Evolutionary conservation across 2,329 filamentous ascomycete genomes (phyloP).

Genomic region (Colletotrichum costaricense): DNA sequence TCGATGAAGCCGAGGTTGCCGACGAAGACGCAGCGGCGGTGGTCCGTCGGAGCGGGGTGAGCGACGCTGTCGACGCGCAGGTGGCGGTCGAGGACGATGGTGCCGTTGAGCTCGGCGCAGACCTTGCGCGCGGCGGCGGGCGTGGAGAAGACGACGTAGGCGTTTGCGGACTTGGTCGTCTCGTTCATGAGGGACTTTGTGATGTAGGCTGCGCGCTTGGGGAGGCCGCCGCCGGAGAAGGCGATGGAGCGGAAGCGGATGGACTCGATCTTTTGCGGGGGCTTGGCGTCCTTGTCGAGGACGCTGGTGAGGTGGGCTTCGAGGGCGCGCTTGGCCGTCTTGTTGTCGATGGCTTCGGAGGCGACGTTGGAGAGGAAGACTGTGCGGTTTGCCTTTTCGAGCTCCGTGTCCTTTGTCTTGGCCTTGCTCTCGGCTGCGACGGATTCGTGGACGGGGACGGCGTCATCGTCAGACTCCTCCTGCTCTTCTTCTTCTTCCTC

Average conservation of each 20-base stretch:
- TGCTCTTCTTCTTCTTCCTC: conserved; percentile 58
- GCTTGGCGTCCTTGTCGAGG: conserved; percentile 63
- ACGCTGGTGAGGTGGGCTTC: conserved; percentile 83
- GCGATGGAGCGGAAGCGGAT: conserved; percentile 94
- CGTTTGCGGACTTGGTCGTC: conserved; percentile 93
- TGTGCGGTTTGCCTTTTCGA: conserved; percentile 89
- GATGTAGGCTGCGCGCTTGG: conserved; percentile 94
- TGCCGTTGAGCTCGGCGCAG: conserved; percentile 83
- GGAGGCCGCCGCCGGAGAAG: conserved; percentile 80
- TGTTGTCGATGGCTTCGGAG: conserved; percentile 82
- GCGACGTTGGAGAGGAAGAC: conserved; percentile 95
- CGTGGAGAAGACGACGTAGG: conserved; percentile 90
- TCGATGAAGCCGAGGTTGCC: conserved; percentile 97
- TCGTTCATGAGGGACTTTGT: conserved; percentile 90
- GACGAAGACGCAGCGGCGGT: conserved; percentile 93
- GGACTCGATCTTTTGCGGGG: conserved; percentile 83
- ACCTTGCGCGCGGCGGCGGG: conserved; percentile 80
- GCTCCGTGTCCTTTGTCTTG: conserved; percentile 61
- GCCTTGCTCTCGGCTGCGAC: conserved; percentile 63
- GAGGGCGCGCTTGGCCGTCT: conserved; percentile 81
- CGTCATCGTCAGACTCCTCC: conserved; percentile 53
- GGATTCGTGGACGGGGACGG: conserved; percentile 67
- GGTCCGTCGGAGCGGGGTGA: conserved; percentile 84
- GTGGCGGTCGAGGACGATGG: conserved; percentile 85
- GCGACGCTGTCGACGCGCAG: conserved; percentile 91